These are phyloP conservation scores for Phytophthora niederhauseri DNA, from an alignment of 352 stramenopile species.

Conservation along the genomic window DNA sequence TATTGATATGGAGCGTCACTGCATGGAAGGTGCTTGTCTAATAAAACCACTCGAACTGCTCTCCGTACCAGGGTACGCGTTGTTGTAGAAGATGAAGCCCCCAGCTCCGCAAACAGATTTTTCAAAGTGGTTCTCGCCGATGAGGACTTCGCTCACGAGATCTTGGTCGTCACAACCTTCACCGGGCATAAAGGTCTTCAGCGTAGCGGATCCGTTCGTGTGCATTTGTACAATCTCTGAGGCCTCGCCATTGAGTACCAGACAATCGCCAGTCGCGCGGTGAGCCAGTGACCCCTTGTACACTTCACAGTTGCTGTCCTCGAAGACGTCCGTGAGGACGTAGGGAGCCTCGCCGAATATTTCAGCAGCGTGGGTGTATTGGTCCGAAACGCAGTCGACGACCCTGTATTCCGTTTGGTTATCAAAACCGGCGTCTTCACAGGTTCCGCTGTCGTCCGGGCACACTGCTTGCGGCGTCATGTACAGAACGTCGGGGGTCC, in stretches of 20 bases:
- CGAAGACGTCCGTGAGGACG: neutral
- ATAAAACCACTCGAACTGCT: neutral
- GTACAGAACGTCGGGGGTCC: neutral
- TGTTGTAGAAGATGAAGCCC: slow-evolving; percentile 1
- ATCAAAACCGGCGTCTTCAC: neutral
- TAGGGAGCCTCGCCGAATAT: neutral
- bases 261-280: neutral
- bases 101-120: neutral
- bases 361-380: neutral
- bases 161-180: neutral
- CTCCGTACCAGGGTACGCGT: neutral
- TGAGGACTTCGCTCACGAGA: neutral
- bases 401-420: neutral
- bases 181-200: neutral
- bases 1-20: neutral
- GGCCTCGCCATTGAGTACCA: neutral
- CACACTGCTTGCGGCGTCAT: neutral
- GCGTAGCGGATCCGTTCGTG: neutral
- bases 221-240: neutral
- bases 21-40: neutral
- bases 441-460: neutral
- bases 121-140: neutral
- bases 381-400: slow-evolving; percentile 1
- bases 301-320: neutral
- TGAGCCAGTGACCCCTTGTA: neutral